Evolutionary conservation across 1,284 basidiomycete genomes (phyloP), one percentile per base, ranked within the genome.

Genomic region (Meira nashicola): DNA sequence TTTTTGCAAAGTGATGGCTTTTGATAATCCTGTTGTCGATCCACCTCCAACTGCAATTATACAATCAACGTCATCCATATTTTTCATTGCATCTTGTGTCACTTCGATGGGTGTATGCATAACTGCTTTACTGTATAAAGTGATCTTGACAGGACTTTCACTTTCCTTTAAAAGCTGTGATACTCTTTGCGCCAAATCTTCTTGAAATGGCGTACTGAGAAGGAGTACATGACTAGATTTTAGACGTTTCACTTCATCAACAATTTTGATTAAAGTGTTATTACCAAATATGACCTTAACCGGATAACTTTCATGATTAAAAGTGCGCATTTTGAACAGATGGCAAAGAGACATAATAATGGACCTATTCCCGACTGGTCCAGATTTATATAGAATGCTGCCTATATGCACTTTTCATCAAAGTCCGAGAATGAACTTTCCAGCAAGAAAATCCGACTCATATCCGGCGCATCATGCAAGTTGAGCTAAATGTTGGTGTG

Each of bases 91-190:
- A 11, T 80, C 79, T 28, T 76, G 63, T 14, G 82, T 82, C 10
- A 82, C 77, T 37, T 81, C 62, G 55, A 77, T 74, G 9, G 82
- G 82, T 1, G 81, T 83, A 71, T 82, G 81, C 82, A 82, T 82
- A 0, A 78, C 79, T 1, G 81, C 82, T 38, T 80, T 79, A 37
- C 69, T 71, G 68, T 76, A 80, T 39, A 19, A 17, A 21, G 19
- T 28, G 25, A 17, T 49, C 10, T 10, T n/a, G 39, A 40, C 11
- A 10, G 11, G 39, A n/a, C 39, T 40, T 40, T n/a, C 10, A 11
- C 39, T n/a, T 40, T 40, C n/a, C 11, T 40, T 10, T n/a, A 11
- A n/a, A n/a, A 11, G 39, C 10, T 40, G 11, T 11, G 39, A 40
- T 40, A 40, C 39, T 10, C n/a, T 10, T n/a, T 40, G 39, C n/a